Evolutionary conservation across 1,284 basidiomycete genomes (phyloP), one percentile per base, ranked within the genome.

Genomic region (Apiotrichum siamense): DNA sequence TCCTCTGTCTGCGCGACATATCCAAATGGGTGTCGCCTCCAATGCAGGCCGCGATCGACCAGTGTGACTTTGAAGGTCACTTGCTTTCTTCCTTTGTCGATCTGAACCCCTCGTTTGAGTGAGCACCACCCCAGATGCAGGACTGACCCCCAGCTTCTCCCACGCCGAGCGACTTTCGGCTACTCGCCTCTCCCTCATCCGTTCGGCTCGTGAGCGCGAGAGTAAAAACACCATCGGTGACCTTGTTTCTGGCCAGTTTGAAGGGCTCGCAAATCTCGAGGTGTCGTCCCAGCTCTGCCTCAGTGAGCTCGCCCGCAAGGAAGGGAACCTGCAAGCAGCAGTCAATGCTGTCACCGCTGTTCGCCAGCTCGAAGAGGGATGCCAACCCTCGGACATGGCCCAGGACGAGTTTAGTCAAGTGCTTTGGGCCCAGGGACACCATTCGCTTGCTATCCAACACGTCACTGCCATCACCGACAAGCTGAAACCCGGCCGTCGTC

Each of bases 381-480:
- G 38, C 10, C 41, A 49, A 1, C 76, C 77, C 1, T 77, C 83
- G 15, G 77, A 82, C 25, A 55, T 53, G 13, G 64, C 62, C 4
- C 58, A 69, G 27, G 66, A 72, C 63, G 92, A 97, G 68, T 90
- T 90, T 60, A 86, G 93, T 3, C 82, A 85, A 49, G 90, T 97
- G 7, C 79, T 97, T 12, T 97, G 94, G 91, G 75, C 81, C 5
- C 86, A 89, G 61, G 82, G 83, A 32, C 91, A 97, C 65, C 87
- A 89, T 61, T 82, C 83, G 48, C 75, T 86, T 1, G 93, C 94
- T 0, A 84, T 94, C 31, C 81, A 87, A 59, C 84, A 82, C 51
- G 76, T 94, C 50, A 26, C 21, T 1, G 26, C 23, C 12, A 33
- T 50, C 26, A 47, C 35, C 25, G 26, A 29, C 17, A 17, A 3